These are phyloP conservation scores for Annulohypoxylon moriforme DNA, from an alignment of 495 filamentous ascomycete genomes.

Conservation along the genomic window DNA sequence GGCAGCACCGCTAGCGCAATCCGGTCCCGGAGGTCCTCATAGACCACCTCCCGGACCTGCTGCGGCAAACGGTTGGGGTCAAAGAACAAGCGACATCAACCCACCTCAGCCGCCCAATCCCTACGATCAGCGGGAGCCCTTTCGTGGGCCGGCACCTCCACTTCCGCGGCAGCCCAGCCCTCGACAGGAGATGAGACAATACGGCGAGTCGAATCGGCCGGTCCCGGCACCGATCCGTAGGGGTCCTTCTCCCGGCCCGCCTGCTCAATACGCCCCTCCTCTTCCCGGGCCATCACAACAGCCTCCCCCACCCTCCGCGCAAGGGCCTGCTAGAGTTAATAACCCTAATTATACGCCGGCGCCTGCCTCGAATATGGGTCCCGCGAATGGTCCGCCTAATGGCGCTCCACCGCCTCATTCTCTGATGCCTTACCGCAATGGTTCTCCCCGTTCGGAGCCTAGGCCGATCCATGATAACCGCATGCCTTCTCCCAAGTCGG, in stretches of 20 bases:
- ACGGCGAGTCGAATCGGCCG: slow-evolving; percentile 76
- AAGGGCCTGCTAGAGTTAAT: slow-evolving; percentile 68
- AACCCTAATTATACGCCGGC: slow-evolving; percentile 77
- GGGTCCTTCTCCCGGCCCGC: slow-evolving; percentile 61
- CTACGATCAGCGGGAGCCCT: slow-evolving; percentile 78
- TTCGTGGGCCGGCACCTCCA: slow-evolving; percentile 70
- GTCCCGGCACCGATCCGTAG: slow-evolving; percentile 59
- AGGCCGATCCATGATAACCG: slow-evolving; percentile 87
- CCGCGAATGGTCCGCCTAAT: slow-evolving; percentile 57
- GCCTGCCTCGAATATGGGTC: slow-evolving; percentile 62
- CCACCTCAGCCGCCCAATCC: slow-evolving; percentile 78
- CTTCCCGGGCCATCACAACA: slow-evolving; percentile 61
- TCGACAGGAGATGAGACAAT: slow-evolving; percentile 75
- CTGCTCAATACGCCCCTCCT: slow-evolving; percentile 70
- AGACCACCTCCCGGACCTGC: slow-evolving; percentile 72
- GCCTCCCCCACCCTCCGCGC: slow-evolving; percentile 48
- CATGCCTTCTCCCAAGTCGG: slow-evolving; percentile 83
- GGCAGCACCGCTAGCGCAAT: slow-evolving; percentile 71
- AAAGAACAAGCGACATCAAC: slow-evolving; percentile 81
- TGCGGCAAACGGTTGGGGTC: slow-evolving; percentile 74
- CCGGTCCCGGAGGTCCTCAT: slow-evolving; percentile 63
- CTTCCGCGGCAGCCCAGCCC: slow-evolving; percentile 75
- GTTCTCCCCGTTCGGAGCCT: slow-evolving; percentile 80
- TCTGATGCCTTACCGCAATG: slow-evolving; percentile 80
- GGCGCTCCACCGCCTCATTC: slow-evolving; percentile 75